Conservation (phyloP, 202 grass and related monocot species). For the Saccharum hybrid region DNA sequence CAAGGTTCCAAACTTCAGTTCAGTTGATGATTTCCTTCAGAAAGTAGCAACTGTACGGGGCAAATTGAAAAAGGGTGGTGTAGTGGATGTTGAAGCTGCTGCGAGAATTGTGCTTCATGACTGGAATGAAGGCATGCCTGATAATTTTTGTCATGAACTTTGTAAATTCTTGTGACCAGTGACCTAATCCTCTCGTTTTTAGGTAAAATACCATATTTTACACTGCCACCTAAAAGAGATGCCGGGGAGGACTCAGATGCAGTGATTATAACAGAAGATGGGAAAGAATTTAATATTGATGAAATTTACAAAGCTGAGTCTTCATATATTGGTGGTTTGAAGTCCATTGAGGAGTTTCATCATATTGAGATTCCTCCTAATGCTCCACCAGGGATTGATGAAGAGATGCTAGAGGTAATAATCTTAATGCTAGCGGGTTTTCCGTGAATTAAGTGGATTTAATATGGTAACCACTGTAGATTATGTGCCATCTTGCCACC, state of each 20-base stretch:
- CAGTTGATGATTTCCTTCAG: slow-evolving; percentile 93
- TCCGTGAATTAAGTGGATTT: slow-evolving; percentile 13
- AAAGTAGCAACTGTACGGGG: slow-evolving; percentile 80
- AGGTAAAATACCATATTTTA: slow-evolving; percentile 98
- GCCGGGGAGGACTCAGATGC: slow-evolving; percentile 51
- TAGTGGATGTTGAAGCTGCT: slow-evolving; percentile 87
- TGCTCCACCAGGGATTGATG: slow-evolving; percentile 76
- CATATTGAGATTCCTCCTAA: slow-evolving; percentile 83
- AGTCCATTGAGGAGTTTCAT: slow-evolving; percentile 74
- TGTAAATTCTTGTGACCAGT: background rate
- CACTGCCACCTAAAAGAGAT: slow-evolving; percentile 72
- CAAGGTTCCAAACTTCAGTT: slow-evolving; percentile 76
- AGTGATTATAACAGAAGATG: slow-evolving; percentile 68
- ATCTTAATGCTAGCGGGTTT: background rate
- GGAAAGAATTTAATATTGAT: slow-evolving; percentile 81
- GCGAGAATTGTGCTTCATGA: slow-evolving; percentile 96
- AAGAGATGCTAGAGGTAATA: slow-evolving; percentile 74
- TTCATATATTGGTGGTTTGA: slow-evolving; percentile 76
- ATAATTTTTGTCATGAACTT: background rate
- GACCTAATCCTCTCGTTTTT: slow-evolving; percentile 25
- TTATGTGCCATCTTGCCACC: background rate
- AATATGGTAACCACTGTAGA: background rate
- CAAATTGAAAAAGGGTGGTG: slow-evolving; percentile 93
- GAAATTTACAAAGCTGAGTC: slow-evolving; percentile 83
- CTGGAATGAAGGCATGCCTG: slow-evolving; percentile 83